Base-by-base conservation (phyloP, 805 yeast species). In the Tetrapisispora fleetii region DNA sequence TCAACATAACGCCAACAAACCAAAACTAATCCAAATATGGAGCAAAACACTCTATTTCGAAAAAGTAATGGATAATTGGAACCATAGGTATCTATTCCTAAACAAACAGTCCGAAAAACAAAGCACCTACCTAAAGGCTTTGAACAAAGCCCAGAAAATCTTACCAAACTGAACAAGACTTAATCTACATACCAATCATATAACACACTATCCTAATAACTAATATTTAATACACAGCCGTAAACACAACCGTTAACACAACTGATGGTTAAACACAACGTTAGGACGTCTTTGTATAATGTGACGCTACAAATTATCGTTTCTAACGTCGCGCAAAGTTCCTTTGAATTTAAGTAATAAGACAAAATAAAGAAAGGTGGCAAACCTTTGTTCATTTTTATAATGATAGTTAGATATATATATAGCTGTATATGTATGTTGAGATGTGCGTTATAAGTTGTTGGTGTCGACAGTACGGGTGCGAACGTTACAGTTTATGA, bases 1-100 rank as follows among this genome's bases (percentile, higher is more conserved):
- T 17, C 59, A 62, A 19, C 85, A 80, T 58, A 70, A 70, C 48
- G 62, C 58, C 27, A 49, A 72, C 28, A 69, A 72, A 45, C 67
- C 67, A 1, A 58, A 55, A 5, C 53, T 77, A 51, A 57, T 69
- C 19, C 56, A 62, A 27, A 54, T 65, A n/a, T 74, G 73, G 73
- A 58, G 58, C 18, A 40, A 46, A 10, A 43, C 57, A 2, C 28
- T 36, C 2, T 46, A 48, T 7, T 65, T 59, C 43, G 66, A 67
- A 16, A 40, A 45, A 5, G 70, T 70, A 1, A 65, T 70, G 69
- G 63, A 60, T 36, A 72, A 70, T 48, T 72, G 76, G 76, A 66
- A 68, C 46, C 62, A 58, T 38, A 72, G 67, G 48, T 70, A 72
- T 45, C 59, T 65, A 21, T 66, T 64, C 48, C 48, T 72, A 48